Evolutionary conservation across 495 filamentous ascomycete genomes (phyloP).

Genomic region (Aspergillus taichungensis): DNA sequence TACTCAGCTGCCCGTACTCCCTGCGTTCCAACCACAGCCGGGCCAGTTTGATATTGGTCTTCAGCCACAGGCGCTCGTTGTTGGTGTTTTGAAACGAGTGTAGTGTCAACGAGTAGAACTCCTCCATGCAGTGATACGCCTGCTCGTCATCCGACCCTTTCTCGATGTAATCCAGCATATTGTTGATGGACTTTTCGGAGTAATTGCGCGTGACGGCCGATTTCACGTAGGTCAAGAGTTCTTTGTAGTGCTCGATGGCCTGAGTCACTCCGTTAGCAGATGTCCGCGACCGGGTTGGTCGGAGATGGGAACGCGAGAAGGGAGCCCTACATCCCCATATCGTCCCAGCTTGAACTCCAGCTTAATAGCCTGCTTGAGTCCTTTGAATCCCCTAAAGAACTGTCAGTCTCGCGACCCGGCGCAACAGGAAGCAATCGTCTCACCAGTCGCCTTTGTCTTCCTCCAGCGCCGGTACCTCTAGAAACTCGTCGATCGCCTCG

Average conservation of each 20-base stretch:
- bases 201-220: conserved; percentile 96
- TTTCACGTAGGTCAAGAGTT: conserved; percentile 95
- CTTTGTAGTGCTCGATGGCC: conserved; percentile 91
- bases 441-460: conserved; percentile 90
- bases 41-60: conserved; percentile 96
- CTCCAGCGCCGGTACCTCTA: conserved; percentile 76
- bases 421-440: conserved; percentile 1
- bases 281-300: not conserved
- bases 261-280: conserved; percentile 26
- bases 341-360: conserved; percentile 81
- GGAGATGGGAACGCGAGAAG: not conserved
- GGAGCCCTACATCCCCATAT: conserved; percentile 64
- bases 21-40: conserved; percentile 84
- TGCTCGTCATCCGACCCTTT: conserved; percentile 75
- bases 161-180: conserved; percentile 97
- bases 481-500: conserved; percentile 84
- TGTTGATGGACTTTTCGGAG: conserved; percentile 98
- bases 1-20: conserved; percentile 71
- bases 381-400: conserved; percentile 76
- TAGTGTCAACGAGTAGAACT: conserved; percentile 90
- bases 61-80: conserved; percentile 95
- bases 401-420: conserved; percentile 10
- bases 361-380: conserved; percentile 94
- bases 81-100: conserved; percentile 94
- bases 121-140: conserved; percentile 81